Base-by-base conservation (phyloP, 177 flowering plant genomes). In the Vitis hybrid region DNA sequence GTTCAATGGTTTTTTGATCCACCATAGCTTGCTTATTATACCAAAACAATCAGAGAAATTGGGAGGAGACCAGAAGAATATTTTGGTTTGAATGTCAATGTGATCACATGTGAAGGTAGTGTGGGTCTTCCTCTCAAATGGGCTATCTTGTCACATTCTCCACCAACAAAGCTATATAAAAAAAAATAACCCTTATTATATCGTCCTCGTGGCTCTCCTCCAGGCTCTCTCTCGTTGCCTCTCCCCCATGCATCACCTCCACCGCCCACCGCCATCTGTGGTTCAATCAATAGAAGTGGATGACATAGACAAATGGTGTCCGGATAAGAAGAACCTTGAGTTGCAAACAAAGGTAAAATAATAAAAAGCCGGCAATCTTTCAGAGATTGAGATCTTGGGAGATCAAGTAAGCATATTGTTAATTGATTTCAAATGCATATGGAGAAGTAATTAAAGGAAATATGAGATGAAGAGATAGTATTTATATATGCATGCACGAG, bases 141-240 rank as follows among this genome's bases (percentile, higher is more conserved):
- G 58, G 65, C 20, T 69, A 52, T 61, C 60, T 63, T 46, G 67
- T 70, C 66, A 65, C 59, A 12, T 65, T 32, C 49, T 53, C 27
- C 14, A 61, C 62, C 64, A 63, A 32, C 62, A 50, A 30, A n/a
- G 11, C 60, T 7, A 24, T 53, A 30, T 7, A 41, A 0, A 41
- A 7, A 41, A 41, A 9, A 54, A 32, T 0, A 64, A 2, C 3
- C 53, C 10, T 12, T 17, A 9, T 17, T 46, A 9, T 9, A 24
- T 60, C 30, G 13, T 7, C 13, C 41, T 27, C 63, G 30, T 60
- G 58, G n/a, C 35, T 53, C 11, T 52, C 35, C 7, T 15, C 52
- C 62, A 48, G 58, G 5, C 3, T 27, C n/a, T 13, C 21, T 6
- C 27, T 24, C 1, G 24, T 15, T 53, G 27, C 4, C 59, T 59